Conservation (phyloP, 2,329 filamentous ascomycete genomes). For the Fusarium nanum region DNA sequence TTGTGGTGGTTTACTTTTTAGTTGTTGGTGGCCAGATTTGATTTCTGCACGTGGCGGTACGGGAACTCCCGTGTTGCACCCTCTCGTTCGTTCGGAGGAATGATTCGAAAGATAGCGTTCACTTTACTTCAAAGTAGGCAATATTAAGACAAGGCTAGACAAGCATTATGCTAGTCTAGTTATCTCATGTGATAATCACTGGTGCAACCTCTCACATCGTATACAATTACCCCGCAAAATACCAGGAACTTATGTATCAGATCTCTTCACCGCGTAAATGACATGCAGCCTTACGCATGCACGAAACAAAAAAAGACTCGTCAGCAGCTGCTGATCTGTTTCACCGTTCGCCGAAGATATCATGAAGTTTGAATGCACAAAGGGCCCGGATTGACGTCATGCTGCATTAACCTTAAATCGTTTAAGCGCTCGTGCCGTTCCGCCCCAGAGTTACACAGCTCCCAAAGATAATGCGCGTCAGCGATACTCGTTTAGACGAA, state of each 20-base stretch:
- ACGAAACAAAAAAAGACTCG: not conserved
- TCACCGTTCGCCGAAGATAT: not conserved
- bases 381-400: constrained; percentile 1
- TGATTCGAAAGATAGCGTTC: not conserved
- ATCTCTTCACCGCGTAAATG: not conserved
- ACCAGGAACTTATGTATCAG: not conserved
- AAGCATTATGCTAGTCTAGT: not conserved
- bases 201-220: not conserved
- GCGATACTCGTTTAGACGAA: not conserved
- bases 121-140: not conserved
- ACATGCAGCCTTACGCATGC: not conserved
- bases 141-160: not conserved
- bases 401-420: constrained; percentile 14
- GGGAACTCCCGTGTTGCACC: not conserved
- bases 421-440: constrained; percentile 14
- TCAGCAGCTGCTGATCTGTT: not conserved
- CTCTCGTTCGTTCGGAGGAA: not conserved
- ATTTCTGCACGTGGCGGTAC: not conserved
- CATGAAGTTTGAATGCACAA: not conserved
- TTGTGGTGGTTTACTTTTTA: not conserved
- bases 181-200: not conserved
- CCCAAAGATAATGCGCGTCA: not conserved
- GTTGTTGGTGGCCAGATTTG: not conserved
- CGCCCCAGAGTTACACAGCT: not conserved
- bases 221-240: not conserved